Evolutionary conservation across 176 grass and related monocot genomes (phyloP), one percentile per base, ranked within the genome.

Genomic region (Zoysia pacifica): DNA sequence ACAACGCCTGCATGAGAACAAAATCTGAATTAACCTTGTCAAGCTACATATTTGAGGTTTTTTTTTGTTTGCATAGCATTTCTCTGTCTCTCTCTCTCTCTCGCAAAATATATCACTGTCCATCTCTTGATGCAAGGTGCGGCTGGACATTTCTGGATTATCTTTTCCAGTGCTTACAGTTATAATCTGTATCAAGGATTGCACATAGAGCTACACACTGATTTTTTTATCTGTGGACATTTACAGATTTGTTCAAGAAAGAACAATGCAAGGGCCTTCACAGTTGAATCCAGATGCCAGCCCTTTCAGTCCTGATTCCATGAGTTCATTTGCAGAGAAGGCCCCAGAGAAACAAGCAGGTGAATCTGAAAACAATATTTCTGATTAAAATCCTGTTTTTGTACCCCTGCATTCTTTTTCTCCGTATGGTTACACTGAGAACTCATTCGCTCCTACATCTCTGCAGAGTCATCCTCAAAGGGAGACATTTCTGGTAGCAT

Each of bases 231-330:
- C 14, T 28, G 28, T 83, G 61, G 2, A 59, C 10, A n/a, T 75
- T 65, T 66, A 67, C 62, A 58, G 62, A 9, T 59, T 67, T 68
- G 62, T 48, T 63, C 13, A 67, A 67, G 5, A 59, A 83, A 67
- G 61, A 66, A 59, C 62, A 43, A 76, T 83, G 81, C 62, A 59
- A 75, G 51, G 72, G 9, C 7, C 46, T 35, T 83, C 44, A 18
- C 48, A 83, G 81, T 54, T 83, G 81, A 83, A 83, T 20, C 62
- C 81, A 67, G 35, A 83, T 19, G 81, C 81, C 14, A 83, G 50
- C 28, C 81, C 81, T 83, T 83, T 83, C 72, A 40, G 75, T 20
- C 81, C 81, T 48, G 19, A 43, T 8, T 75, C 41, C 3, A 15
- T 75, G 49, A 75, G 62, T 68, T 65, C 63, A 19, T 83, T 76